phyloP scores from a whole-genome alignment of 164 flowering plant genomes.

The Pachysandra terminalis region DNA sequence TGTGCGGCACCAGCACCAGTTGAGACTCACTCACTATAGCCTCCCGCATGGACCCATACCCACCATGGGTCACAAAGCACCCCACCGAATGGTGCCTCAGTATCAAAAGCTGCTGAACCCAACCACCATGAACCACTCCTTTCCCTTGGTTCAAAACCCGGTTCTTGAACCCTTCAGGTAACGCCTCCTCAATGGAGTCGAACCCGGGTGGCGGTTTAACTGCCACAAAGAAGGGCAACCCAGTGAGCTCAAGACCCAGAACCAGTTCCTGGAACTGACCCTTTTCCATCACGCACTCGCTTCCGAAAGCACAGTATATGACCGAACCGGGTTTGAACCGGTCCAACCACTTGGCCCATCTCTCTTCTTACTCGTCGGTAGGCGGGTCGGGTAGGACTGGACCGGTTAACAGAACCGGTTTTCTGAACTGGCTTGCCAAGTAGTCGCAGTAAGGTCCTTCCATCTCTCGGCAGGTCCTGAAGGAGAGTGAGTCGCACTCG shows the following conservation, averaged over 20 bases:
- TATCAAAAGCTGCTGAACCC: conserved; percentile 38
- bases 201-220: conserved; percentile 40
- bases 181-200: conserved; percentile 34
- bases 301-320: conserved; percentile 49
- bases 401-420: conserved; percentile 40
- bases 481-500: conserved; percentile 33
- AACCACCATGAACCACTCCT: conserved; percentile 44
- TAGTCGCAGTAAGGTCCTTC: conserved; percentile 42
- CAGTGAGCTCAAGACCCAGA: conserved; percentile 46
- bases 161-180: conserved; percentile 52
- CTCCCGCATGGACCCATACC: conserved; percentile 30
- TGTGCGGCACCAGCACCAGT: background rate
- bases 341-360: conserved; percentile 37
- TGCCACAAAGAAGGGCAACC: conserved; percentile 39
- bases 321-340: conserved; percentile 27
- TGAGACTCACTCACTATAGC: conserved; percentile 30
- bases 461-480: conserved; percentile 43
- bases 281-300: conserved; percentile 26
- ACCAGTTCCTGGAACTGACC: conserved; percentile 49
- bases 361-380: conserved; percentile 8
- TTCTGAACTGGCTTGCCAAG: conserved; percentile 20
- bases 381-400: conserved; percentile 33
- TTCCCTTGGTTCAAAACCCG: conserved; percentile 27
- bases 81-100: conserved; percentile 30
- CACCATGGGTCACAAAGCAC: conserved; percentile 34